Evolutionary conservation across 345 rosid genomes (phyloP).

Genomic region (Euphorbia tirucalli): DNA sequence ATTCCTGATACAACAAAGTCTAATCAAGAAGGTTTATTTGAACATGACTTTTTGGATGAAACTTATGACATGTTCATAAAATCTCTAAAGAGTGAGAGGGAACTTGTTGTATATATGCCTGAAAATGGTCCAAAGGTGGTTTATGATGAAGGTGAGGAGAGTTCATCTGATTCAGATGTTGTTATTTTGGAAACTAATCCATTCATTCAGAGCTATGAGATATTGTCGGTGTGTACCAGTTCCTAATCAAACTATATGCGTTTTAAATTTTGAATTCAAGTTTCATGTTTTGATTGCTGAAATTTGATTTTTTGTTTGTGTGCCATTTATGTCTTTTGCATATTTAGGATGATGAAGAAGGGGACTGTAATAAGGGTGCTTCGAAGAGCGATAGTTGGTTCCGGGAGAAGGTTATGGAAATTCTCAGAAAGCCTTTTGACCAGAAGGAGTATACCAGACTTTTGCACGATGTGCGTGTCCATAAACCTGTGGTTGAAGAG

Average conservation of each 20-base stretch:
- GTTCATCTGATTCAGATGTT: conserved; percentile 50
- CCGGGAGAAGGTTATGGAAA: conserved; percentile 44
- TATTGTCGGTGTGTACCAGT: conserved; percentile 25
- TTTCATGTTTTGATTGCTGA: conserved; percentile 19
- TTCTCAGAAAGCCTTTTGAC: conserved; percentile 51
- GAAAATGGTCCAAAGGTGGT: conserved; percentile 27
- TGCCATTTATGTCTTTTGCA: conserved; percentile 17
- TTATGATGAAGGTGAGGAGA: conserved; percentile 29
- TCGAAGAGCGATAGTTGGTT: conserved; percentile 24
- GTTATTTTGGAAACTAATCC: conserved; percentile 37
- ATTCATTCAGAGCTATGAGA: conserved; percentile 22
- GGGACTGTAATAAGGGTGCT: conserved; percentile 1
- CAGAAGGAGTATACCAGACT: conserved; percentile 36
- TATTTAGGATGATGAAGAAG: conserved; percentile 29
- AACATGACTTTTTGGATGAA: conserved; percentile 25
- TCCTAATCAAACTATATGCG: not conserved
- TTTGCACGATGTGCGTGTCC: conserved; percentile 15
- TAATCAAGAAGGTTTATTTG: conserved; percentile 8
- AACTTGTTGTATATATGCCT: conserved; percentile 8
- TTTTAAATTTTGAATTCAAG: conserved; percentile 3
- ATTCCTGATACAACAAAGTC: not conserved
- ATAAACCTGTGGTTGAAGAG: conserved; percentile 22
- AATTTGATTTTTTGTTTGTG: conserved; percentile 12
- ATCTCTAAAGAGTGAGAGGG: conserved; percentile 21
- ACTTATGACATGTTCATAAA: conserved; percentile 20